Base-by-base conservation (phyloP, 2,329 filamentous ascomycete genomes). In the Arthrobotrys sinensis region DNA sequence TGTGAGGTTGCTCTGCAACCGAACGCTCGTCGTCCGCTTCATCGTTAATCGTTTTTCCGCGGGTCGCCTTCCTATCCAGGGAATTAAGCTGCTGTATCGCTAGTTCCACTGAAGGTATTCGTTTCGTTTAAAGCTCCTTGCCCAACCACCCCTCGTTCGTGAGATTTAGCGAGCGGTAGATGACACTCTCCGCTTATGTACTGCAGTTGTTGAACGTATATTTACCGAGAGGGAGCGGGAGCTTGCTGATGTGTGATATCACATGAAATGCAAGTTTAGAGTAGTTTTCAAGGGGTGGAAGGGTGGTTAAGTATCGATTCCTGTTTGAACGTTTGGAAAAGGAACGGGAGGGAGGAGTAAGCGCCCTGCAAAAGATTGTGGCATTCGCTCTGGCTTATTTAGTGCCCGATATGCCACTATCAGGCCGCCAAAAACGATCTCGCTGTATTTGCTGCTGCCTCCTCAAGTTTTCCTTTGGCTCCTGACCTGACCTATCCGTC, bases 1-100 rank as follows among this genome's bases (percentile, higher is more conserved):
- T 32, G 75, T 50, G 67, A 78, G 60, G 62, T 78, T 78, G 67
- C 75, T 78, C 40, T 78, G 67, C 62, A 78, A 43, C 43, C 75
- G 19, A 38, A 78, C 57, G 19, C 75, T 68, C 45, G 67, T 55
- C 21, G 67, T 45, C 46, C 68, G 66, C 43, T 63, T 70, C 48
- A 70, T 71, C 21, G 60, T 38, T 34, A 45, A 62, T 66, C 28
- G 36, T 43, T 32, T 66, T 36, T 43, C 28, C 32, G 48, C 38
- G 36, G 52, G 55, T 43, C 36, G 36, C 55, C 55, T 60, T 40
- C 21, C 36, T 43, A 55, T 46, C 34, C 34, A 45, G 43, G 50
- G 50, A 32, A 45, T 43, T 24, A 32, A 32, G 50, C 55, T 60
- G 55, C 21, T 40, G 55, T 43, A 36, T 60, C 36, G 55, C 55